Conservation (phyloP, 176 grass and related monocot species). For the Saccharum spontaneum region DNA sequence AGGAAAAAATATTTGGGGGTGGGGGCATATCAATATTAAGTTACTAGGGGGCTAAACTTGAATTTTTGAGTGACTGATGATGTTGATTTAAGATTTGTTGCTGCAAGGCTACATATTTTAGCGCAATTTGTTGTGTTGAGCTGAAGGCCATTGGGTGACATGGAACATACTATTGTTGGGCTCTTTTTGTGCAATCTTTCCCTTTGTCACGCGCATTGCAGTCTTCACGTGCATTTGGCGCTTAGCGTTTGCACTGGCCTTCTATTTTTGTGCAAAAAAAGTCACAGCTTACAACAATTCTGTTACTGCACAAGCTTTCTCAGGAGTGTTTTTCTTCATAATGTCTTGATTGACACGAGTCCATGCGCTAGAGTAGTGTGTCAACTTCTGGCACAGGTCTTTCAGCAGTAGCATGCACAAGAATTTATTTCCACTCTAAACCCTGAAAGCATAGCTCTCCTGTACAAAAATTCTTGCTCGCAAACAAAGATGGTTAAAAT, state of each 20-base stretch:
- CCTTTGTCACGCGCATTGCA: background rate
- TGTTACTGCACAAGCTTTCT: background rate
- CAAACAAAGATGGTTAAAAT: background rate
- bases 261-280: background rate
- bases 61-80: background rate
- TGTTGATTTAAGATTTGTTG: background rate
- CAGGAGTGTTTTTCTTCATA: background rate
- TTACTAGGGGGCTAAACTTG: background rate
- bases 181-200: too few species aligned
- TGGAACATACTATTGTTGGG: background rate
- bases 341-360: background rate
- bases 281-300: background rate
- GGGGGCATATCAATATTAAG: too few species aligned
- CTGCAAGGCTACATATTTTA: background rate
- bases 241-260: background rate
- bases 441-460: background rate
- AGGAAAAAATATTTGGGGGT: background rate
- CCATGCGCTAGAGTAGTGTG: background rate
- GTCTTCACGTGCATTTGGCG: background rate
- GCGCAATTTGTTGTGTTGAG: background rate
- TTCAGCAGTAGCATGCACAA: background rate
- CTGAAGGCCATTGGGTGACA: background rate
- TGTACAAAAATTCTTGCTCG: background rate
- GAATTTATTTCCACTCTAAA: background rate
- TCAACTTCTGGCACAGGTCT: background rate